Conservation (phyloP, 768 basidiomycete species). For the Hericium rajendrae region DNA sequence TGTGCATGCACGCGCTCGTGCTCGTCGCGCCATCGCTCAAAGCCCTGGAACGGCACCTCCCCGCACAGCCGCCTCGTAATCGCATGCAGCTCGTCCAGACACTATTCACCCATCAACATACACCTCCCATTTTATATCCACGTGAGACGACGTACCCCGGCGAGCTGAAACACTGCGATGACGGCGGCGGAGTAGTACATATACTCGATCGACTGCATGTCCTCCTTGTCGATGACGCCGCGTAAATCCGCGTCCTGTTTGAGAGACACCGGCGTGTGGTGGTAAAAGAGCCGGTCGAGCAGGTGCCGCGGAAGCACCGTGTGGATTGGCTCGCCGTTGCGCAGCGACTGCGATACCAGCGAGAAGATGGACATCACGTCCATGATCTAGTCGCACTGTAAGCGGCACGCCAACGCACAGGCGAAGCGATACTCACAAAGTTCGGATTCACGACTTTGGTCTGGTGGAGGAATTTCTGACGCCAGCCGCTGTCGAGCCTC, state of each 20-base stretch:
- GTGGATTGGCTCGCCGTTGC: slow-evolving; percentile 12
- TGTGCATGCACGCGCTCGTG: slow-evolving; percentile 9
- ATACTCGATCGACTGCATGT: slow-evolving; percentile 10
- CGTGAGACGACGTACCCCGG: slow-evolving; percentile 1
- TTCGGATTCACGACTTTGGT: slow-evolving; percentile 46
- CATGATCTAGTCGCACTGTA: slow-evolving; percentile 20
- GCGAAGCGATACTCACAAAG: slow-evolving; percentile 29
- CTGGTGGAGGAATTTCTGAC: slow-evolving; percentile 28
- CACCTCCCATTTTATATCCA: not conserved
- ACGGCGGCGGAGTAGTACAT: slow-evolving; percentile 12
- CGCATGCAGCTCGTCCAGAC: slow-evolving; percentile 9
- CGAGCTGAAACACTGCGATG: slow-evolving; percentile 10
- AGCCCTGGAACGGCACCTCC: slow-evolving; percentile 13
- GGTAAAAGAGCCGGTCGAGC: slow-evolving; percentile 35
- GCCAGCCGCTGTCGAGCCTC: slow-evolving; percentile 33
- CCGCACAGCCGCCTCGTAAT: slow-evolving; percentile 13
- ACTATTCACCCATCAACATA: not conserved
- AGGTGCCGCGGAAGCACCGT: slow-evolving; percentile 10
- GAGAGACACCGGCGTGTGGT: slow-evolving; percentile 18
- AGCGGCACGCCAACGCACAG: not conserved
- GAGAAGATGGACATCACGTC: slow-evolving; percentile 35
- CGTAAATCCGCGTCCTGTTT: not conserved
- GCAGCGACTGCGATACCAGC: slow-evolving; percentile 12
- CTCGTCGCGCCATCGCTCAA: slow-evolving; percentile 12
- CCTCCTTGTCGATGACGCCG: slow-evolving; percentile 8